phyloP scores from a whole-genome alignment of 768 basidiomycete species.

The Ephemerocybe angulata region DNA sequence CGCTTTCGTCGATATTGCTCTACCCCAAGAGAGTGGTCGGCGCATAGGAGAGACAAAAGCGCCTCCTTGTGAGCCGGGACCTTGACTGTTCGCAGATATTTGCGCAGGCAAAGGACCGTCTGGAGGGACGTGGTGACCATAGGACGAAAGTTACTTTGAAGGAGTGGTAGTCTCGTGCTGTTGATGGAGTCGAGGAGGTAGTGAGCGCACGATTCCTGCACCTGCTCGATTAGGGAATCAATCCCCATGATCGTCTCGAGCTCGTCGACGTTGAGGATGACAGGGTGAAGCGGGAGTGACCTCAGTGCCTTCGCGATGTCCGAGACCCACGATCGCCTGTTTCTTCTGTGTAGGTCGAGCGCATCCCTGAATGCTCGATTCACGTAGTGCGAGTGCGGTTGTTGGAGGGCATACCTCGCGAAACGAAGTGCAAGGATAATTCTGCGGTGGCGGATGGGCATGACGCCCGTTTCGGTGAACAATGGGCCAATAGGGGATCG shows the following conservation, averaged over 20 bases:
- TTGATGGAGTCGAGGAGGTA: background rate
- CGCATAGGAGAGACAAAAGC: background rate
- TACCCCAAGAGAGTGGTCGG: background rate
- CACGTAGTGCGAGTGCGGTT: slow-evolving; percentile 1
- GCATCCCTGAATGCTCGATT: slow-evolving; percentile 2
- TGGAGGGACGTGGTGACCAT: background rate
- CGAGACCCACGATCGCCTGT: background rate
- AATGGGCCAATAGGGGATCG: slow-evolving; percentile 14
- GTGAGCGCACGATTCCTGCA: background rate
- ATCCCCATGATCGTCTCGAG: background rate
- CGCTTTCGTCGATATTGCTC: background rate
- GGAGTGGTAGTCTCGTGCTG: background rate
- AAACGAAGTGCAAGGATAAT: slow-evolving; percentile 16
- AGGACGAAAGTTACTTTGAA: background rate
- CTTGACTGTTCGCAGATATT: background rate
- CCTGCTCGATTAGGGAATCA: background rate
- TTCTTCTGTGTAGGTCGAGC: background rate
- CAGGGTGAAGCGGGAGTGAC: background rate
- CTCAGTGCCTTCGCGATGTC: background rate
- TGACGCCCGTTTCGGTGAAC: slow-evolving; percentile 23
- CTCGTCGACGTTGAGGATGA: background rate
- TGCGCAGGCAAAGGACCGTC: background rate
- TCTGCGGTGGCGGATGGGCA: slow-evolving; percentile 19
- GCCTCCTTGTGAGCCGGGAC: background rate
- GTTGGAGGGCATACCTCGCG: slow-evolving; percentile 13